Base-by-base conservation (phyloP, 768 basidiomycete genomes). In the Podaxis mareebaensis region DNA sequence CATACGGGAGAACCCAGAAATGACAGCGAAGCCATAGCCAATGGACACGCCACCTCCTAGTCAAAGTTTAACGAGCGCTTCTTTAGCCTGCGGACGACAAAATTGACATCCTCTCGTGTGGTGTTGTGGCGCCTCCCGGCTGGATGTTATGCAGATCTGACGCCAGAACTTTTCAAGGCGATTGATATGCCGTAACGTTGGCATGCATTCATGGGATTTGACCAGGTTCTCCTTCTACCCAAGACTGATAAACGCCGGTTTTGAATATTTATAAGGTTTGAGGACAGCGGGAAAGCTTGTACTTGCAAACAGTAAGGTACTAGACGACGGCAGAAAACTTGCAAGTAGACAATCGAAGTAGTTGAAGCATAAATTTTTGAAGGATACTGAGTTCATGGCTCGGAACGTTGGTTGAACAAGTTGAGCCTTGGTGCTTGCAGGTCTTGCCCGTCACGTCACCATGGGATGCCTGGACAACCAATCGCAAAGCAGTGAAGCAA, bases 401-500 rank as follows among this genome's bases (percentile, higher is more conserved):
- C 51, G 38, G 58, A 60, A 60, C 42, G 39, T 28, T 57, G 38
- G 44, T 26, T 46, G 44, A 62, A 55, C 61, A 62, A 62, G 42
- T 48, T 55, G 53, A 52, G 48, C 42, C 53, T 55, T 49, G 53
- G 52, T 60, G 49, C 44, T 60, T 61, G 60, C 60, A 60, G 59
- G 44, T 55, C 36, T 62, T 62, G 60, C 60, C 60, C 60, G 53
- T 61, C 36, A 53, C 60, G 60, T 42, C 53, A 42, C 61, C 61
- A 46, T 48, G 42, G 33, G 53, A 46, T 62, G 28, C 61, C 59
- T 62, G 53, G 54, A 62, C 53, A 55, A 62, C 61, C 53, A 53
- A 67, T 63, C 65, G 66, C 65, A 63, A 60, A 67, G 49, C 53
- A 64, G 36, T 66, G 66, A 60, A 65, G 61, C 60, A 60, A 61